These are phyloP conservation scores for Euphorbia pulcherrima DNA, from an alignment of 345 rosid genomes.

Conservation along the genomic window DNA sequence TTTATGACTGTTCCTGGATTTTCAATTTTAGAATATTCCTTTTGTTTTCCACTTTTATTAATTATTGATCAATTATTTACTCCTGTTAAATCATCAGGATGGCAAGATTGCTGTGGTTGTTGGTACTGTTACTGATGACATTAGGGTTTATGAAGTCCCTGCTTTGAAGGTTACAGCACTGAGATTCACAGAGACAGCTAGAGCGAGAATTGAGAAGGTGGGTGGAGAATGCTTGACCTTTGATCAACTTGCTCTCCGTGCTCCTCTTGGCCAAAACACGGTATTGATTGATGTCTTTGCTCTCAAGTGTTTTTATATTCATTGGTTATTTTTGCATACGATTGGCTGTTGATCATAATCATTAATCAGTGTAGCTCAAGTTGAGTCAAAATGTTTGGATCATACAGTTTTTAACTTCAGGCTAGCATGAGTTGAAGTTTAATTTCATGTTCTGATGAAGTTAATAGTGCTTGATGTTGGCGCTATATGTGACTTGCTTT, in stretches of 20 bases:
- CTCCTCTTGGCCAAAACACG: slow-evolving; percentile 95
- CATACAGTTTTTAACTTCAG: no score
- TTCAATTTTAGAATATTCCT: background rate
- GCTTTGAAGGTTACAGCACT: slow-evolving; percentile 78
- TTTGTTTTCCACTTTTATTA: background rate
- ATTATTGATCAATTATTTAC: background rate
- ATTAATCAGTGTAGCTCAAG: background rate
- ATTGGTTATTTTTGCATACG: background rate
- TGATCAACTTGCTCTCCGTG: slow-evolving; percentile 84
- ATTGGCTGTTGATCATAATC: background rate
- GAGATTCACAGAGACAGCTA: slow-evolving; percentile 86
- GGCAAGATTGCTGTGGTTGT: slow-evolving; percentile 76
- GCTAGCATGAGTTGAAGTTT: no score
- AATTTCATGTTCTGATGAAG: background rate
- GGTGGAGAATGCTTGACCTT: slow-evolving; percentile 98
- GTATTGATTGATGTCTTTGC: slow-evolving; percentile 28
- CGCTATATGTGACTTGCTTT: background rate
- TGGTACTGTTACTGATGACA: slow-evolving; percentile 82
- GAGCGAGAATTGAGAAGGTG: slow-evolving; percentile 95
- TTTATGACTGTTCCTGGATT: background rate
- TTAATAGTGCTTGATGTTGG: background rate
- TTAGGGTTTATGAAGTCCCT: slow-evolving; percentile 76
- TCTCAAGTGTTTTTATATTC: background rate
- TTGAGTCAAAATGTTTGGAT: background rate
- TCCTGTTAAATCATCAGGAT: slow-evolving; percentile 41